Percentiles rank a stretch among this genome's conserved stretches.
phyloP scores from a whole-genome alignment of 164 flowering plant species.

The Vitis riparia region DNA sequence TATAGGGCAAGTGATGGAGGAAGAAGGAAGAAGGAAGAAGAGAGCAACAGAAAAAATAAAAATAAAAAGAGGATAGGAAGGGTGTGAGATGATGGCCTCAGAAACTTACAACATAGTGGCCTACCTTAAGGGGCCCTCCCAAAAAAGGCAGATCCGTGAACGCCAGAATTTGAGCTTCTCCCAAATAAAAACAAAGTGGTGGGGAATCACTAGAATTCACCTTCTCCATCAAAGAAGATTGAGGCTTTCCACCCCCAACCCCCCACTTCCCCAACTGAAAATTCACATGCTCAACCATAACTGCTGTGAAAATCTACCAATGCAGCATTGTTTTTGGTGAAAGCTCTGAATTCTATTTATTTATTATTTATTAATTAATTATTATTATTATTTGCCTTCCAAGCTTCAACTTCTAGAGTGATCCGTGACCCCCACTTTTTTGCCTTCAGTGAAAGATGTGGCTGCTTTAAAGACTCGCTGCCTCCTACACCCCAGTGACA shows the following conservation, averaged over 20 bases:
- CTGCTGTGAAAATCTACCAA: neutral
- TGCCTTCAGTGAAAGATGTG: no score
- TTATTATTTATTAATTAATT: neutral
- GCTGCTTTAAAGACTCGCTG: no score
- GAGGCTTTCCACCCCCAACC: no score
- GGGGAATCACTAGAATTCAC: neutral
- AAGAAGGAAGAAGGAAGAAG: neutral
- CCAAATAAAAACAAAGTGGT: conserved; percentile 8
- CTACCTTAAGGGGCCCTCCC: neutral
- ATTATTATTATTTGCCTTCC: neutral
- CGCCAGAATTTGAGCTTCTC: conserved; percentile 11
- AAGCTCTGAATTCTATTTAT: neutral
- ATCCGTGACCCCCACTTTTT: conserved; percentile 26
- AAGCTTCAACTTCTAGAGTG: conserved; percentile 32
- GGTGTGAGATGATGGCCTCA: neutral
- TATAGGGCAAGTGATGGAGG: no score
- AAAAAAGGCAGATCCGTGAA: conserved; percentile 19
- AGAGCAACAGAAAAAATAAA: no score
- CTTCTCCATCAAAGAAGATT: neutral
- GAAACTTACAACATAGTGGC: neutral
- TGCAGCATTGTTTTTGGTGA: conserved; percentile 8
- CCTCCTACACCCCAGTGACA: neutral
- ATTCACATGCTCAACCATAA: conserved; percentile 28
- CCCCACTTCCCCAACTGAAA: conserved; percentile 8
- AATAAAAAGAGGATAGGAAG: no score